Evolutionary conservation across 2,329 filamentous ascomycete genomes (phyloP).

Genomic region (Hypomyces rosellus): DNA sequence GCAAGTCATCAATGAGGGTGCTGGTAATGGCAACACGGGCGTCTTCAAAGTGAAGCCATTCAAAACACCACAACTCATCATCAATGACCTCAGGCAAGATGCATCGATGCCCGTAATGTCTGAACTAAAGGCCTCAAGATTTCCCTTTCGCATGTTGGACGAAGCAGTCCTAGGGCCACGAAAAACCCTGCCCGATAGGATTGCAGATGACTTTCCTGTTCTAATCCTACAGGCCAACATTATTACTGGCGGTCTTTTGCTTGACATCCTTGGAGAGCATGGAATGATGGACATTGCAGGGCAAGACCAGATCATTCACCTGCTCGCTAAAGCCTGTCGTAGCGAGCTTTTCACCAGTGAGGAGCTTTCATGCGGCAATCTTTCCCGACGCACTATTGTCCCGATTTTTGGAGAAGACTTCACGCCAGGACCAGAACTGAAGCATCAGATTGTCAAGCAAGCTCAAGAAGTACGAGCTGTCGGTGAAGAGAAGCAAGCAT

Average conservation of each 20-base stretch:
- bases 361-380: slow-evolving; percentile 39
- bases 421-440: slow-evolving; percentile 28
- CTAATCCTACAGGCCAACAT: slow-evolving; percentile 43
- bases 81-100: slow-evolving; percentile 38
- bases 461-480: slow-evolving; percentile 9
- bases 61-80: slow-evolving; percentile 26
- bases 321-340: slow-evolving; percentile 43
- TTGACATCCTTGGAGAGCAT: slow-evolving; percentile 44
- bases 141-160: slow-evolving; percentile 43
- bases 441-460: slow-evolving; percentile 26
- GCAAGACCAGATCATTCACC: slow-evolving; percentile 38
- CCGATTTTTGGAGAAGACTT: slow-evolving; percentile 33
- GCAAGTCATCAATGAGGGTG: slow-evolving; percentile 31
- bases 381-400: slow-evolving; percentile 30
- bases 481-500: background rate
- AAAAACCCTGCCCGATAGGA: slow-evolving; percentile 30
- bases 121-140: slow-evolving; percentile 29
- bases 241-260: slow-evolving; percentile 41
- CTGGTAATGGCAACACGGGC: slow-evolving; percentile 22
- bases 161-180: slow-evolving; percentile 36
- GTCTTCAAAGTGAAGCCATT: slow-evolving; percentile 34
- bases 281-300: slow-evolving; percentile 45
- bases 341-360: slow-evolving; percentile 37
- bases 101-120: slow-evolving; percentile 31
- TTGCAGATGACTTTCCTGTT: slow-evolving; percentile 29